These are phyloP conservation scores for Colletotrichum endophyticum DNA, from an alignment of 2,329 filamentous ascomycete species.

Conservation along the genomic window DNA sequence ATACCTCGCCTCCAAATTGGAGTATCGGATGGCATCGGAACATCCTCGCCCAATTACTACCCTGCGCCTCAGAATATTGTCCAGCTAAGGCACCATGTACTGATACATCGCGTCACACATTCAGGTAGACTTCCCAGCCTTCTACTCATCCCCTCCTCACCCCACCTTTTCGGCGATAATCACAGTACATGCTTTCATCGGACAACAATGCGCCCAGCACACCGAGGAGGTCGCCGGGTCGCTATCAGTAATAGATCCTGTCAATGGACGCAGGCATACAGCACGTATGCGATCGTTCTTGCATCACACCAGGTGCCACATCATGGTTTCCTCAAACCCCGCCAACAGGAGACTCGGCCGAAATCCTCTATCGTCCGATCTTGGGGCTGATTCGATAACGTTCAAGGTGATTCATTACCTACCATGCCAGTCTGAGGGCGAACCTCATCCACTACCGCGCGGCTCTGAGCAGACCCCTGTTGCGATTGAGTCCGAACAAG, in stretches of 20 bases:
- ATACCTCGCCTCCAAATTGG: background rate
- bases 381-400: background rate
- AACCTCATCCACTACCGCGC: background rate
- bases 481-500: background rate
- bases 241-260: background rate
- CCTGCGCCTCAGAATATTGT: background rate
- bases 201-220: background rate
- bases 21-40: background rate
- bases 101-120: background rate
- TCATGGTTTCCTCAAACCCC: background rate
- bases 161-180: background rate
- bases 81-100: background rate
- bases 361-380: background rate
- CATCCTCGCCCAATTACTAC: background rate
- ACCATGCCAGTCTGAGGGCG: background rate
- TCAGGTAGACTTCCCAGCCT: background rate
- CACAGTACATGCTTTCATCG: background rate
- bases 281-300: background rate
- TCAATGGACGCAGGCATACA: background rate
- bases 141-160: background rate
- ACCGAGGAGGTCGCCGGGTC: background rate
- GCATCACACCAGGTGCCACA: background rate
- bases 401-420: background rate
- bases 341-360: background rate
- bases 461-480: background rate